Evolutionary conservation across 2,329 filamentous ascomycete species (phyloP), one percentile per base, ranked within the genome.

Genomic region (Hypoxylon sp.): DNA sequence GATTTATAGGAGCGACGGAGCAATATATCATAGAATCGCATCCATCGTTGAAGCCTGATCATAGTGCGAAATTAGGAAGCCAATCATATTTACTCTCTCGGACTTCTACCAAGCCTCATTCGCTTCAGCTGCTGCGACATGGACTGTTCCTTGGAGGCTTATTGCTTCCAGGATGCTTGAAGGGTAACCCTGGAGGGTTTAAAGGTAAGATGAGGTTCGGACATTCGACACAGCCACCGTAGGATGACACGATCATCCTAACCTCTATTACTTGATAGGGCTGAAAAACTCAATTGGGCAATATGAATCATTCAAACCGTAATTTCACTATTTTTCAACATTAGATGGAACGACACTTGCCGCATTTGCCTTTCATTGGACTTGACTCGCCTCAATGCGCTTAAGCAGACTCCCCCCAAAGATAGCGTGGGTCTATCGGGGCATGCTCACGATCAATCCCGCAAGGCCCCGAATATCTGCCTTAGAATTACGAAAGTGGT

Each of bases 201-300:
- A 13, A 39, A 42, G 17, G 39, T 19, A 44, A 26, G 10, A 10
- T 33, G 19, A 19, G 9, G 35, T 10, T 53, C 39, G 58, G 47
- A 63, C 31, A n/a, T 10, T 14, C 24, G 13, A 55, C 59, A 56
- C 59, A 47, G 59, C 59, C 59, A 39, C 59, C 44, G 52, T 24
- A 63, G 51, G 51, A 54, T 55, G n/a, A n/a, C 8, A 35, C 57
- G 8, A 47, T 11, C 11, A 9, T 22, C n/a, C 14, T 4, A 31
- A 48, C 17, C 17, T 31, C 14, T 19, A 26, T 11, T 24, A n/a
- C 8, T 17, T 19, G 37, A 3, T 26, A 26, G 14, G 35, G 22
- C 35, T 35, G 19, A 50, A 24, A 11, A 31, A 11, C 37, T 17
- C 6, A 17, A 14, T 3, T 5, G 9, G 17, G 17, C 5, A 9